Evolutionary conservation across 495 filamentous ascomycete species (phyloP).

Genomic region (Penicillium alfredii): DNA sequence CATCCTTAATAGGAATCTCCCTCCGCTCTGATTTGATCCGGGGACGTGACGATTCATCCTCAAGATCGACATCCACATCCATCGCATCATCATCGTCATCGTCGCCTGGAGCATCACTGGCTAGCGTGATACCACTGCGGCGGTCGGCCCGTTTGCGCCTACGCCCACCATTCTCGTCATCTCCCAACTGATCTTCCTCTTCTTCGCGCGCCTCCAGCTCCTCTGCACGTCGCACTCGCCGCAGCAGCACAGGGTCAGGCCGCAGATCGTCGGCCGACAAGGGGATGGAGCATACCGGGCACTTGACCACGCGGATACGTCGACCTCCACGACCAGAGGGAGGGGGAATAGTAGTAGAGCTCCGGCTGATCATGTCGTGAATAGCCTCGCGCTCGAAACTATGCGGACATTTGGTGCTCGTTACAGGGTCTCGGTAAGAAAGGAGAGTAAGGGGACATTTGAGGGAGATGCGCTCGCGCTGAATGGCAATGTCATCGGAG

Average conservation of each 20-base stretch:
- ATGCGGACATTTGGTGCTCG: slow-evolving; percentile 73
- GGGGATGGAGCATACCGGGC: slow-evolving; percentile 42
- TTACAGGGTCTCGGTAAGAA: slow-evolving; percentile 64
- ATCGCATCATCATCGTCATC: slow-evolving; percentile 15
- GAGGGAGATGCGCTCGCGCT: slow-evolving; percentile 60
- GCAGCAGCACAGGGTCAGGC: slow-evolving; percentile 36
- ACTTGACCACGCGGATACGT: slow-evolving; percentile 32
- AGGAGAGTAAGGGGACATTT: slow-evolving; percentile 78
- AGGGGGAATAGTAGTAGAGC: slow-evolving; percentile 19
- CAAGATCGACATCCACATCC: slow-evolving; percentile 19
- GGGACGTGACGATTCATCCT: slow-evolving; percentile 1
- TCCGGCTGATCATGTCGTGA: slow-evolving; percentile 50
- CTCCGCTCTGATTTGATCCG: slow-evolving; percentile 13
- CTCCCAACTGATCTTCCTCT: slow-evolving; percentile 33
- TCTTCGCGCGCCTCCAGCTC: slow-evolving; percentile 28
- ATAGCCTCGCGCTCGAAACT: slow-evolving; percentile 76
- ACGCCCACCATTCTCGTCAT: slow-evolving; percentile 4
- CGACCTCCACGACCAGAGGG: slow-evolving; percentile 13
- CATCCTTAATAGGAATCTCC: too few relatives aligned
- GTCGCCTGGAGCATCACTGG: slow-evolving; percentile 11
- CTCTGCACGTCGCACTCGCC: slow-evolving; percentile 36
- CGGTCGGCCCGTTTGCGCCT: too few relatives aligned
- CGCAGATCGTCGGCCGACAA: slow-evolving; percentile 39
- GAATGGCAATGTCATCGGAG: slow-evolving; percentile 68
- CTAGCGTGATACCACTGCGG: slow-evolving; percentile 12